Conservation (phyloP, 768 basidiomycete genomes). For the Coprinellus aureogranulatus region DNA sequence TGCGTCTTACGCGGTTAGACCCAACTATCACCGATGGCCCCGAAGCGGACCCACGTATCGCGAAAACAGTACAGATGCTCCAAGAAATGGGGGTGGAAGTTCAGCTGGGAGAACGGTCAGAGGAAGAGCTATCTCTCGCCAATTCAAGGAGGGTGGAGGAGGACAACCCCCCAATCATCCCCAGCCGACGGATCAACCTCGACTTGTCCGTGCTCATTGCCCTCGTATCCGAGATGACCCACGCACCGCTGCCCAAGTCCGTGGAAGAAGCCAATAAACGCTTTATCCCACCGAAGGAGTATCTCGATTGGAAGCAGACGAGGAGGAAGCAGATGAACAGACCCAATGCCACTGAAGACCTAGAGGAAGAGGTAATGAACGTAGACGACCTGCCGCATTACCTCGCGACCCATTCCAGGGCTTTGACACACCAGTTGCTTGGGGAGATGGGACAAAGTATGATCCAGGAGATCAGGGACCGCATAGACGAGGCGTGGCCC, state of each 20-base stretch:
- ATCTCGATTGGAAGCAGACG: slow-evolving; percentile 59
- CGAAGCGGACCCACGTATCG: slow-evolving; percentile 54
- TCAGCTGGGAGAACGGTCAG: slow-evolving; percentile 57
- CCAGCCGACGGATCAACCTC: slow-evolving; percentile 67
- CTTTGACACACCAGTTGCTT: slow-evolving; percentile 66
- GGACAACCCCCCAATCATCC: slow-evolving; percentile 23
- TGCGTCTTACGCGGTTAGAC: slow-evolving; percentile 72
- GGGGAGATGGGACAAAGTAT: slow-evolving; percentile 70
- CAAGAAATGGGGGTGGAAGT: slow-evolving; percentile 64
- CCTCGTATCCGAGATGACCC: slow-evolving; percentile 78
- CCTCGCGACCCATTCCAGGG: slow-evolving; percentile 59
- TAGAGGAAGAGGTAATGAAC: slow-evolving; percentile 21
- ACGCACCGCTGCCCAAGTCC: slow-evolving; percentile 59
- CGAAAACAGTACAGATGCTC: slow-evolving; percentile 54
- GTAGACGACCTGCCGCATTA: slow-evolving; percentile 33
- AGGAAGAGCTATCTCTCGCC: slow-evolving; percentile 17
- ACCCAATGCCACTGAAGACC: neutral
- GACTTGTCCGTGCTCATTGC: slow-evolving; percentile 86
- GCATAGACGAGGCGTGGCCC: slow-evolving; percentile 24
- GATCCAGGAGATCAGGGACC: slow-evolving; percentile 60
- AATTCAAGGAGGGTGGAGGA: neutral
- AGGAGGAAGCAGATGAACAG: slow-evolving; percentile 14
- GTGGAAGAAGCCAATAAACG: slow-evolving; percentile 57
- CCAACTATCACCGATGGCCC: slow-evolving; percentile 32
- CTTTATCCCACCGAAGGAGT: slow-evolving; percentile 59